Conservation (phyloP, 305 asterid genomes). For the Fraxinus dipetala region DNA sequence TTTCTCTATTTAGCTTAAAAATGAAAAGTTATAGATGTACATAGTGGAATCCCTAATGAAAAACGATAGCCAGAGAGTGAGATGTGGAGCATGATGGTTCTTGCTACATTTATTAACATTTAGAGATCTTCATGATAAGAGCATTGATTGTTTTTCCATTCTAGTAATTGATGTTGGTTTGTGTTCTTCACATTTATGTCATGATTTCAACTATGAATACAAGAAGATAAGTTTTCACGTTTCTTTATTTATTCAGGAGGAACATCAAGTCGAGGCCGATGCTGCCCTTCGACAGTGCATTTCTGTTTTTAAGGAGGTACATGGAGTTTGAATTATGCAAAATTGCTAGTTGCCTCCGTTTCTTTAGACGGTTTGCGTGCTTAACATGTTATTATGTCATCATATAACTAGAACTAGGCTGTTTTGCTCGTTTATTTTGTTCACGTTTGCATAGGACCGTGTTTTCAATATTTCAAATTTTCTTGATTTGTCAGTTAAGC, state of each 20-base stretch:
- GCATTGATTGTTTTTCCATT: neutral
- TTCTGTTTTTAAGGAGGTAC: constrained; percentile 71
- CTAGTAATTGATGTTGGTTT: constrained; percentile 10
- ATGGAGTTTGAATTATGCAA: constrained; percentile 3
- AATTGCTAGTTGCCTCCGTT: neutral
- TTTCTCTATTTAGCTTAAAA: neutral
- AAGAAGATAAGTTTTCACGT: constrained; percentile 7
- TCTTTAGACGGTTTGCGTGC: neutral
- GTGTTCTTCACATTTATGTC: neutral
- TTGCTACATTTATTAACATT: neutral
- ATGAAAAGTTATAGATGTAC: neutral
- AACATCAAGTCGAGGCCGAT: constrained; percentile 37
- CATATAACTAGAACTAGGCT: neutral
- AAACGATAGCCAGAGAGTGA: neutral
- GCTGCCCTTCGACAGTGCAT: constrained; percentile 58
- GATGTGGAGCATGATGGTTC: neutral
- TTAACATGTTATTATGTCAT: neutral
- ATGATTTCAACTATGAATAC: constrained; percentile 10
- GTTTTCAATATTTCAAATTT: neutral
- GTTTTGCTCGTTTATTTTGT: neutral
- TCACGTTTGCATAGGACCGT: neutral
- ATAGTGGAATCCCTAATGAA: neutral
- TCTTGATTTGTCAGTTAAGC: neutral
- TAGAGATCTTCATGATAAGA: neutral
- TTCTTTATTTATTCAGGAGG: constrained; percentile 41